These are phyloP conservation scores for Coniochaeta prunicola DNA, from an alignment of 2,329 filamentous ascomycete species.

Conservation along the genomic window DNA sequence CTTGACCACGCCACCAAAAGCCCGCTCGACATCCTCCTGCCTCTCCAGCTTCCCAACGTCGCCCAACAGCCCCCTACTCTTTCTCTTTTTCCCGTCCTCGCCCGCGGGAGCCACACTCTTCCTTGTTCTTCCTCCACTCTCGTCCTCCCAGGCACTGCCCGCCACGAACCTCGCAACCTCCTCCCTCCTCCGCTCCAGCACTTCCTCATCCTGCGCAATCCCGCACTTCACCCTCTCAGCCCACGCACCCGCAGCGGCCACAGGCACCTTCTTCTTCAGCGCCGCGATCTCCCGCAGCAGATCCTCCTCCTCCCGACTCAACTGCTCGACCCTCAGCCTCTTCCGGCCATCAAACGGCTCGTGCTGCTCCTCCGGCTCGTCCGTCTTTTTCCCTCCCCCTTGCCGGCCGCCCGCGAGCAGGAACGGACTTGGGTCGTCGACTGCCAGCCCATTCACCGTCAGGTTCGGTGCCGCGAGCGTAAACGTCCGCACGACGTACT, in stretches of 20 bases:
- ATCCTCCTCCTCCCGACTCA: constrained; percentile 56
- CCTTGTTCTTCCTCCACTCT: constrained; percentile 4
- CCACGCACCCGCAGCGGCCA: constrained; percentile 32
- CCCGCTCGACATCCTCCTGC: constrained; percentile 36
- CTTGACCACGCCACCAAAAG: constrained; percentile 39
- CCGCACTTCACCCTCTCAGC: constrained; percentile 31
- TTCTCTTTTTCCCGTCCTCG: constrained; percentile 9
- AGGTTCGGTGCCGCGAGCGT: constrained; percentile 51
- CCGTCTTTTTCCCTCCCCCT: background rate
- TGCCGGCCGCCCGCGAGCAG: constrained; percentile 14
- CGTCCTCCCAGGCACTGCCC: constrained; percentile 10
- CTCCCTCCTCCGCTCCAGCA: constrained; percentile 29
- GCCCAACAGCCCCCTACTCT: constrained; percentile 14
- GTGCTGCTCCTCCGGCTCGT: constrained; percentile 25
- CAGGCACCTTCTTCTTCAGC: constrained; percentile 48
- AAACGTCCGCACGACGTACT: constrained; percentile 59
- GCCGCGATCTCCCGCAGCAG: constrained; percentile 56
- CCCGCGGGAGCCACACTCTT: background rate
- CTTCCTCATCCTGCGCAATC: constrained; percentile 31
- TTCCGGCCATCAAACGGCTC: constrained; percentile 55
- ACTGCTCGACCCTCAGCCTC: constrained; percentile 50
- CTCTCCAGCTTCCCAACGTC: constrained; percentile 32
- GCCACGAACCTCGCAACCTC: constrained; percentile 17
- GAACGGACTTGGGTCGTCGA: constrained; percentile 31
- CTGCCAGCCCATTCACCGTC: constrained; percentile 53